phyloP scores from a whole-genome alignment of 805 yeast species.

The Barnettozyma sucrosica region DNA sequence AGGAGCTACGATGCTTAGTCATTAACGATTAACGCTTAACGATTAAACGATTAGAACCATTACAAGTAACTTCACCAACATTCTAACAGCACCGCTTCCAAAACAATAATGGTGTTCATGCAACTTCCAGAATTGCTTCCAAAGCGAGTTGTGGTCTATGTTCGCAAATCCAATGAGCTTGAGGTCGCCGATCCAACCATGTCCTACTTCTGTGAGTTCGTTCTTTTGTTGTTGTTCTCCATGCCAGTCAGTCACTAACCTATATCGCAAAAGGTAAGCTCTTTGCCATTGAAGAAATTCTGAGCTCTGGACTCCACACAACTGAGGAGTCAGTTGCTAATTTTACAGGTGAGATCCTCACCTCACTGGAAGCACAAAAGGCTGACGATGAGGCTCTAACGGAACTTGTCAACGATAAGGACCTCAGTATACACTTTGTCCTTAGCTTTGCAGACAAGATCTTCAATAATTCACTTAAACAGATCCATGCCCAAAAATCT shows the following conservation, averaged over 20 bases:
- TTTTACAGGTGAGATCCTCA: slow-evolving; percentile 58
- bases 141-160: slow-evolving; percentile 31
- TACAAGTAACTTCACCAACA: too few relatives aligned
- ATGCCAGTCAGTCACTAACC: background rate
- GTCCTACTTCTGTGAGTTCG: slow-evolving; percentile 64
- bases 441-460: slow-evolving; percentile 53
- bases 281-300: slow-evolving; percentile 68
- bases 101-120: background rate
- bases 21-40: too few relatives aligned
- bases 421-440: slow-evolving; percentile 49
- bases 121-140: slow-evolving; percentile 22
- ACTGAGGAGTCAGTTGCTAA: slow-evolving; percentile 47
- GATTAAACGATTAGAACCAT: too few relatives aligned
- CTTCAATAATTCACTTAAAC: slow-evolving; percentile 48
- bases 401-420: slow-evolving; percentile 53
- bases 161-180: slow-evolving; percentile 55
- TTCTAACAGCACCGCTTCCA: background rate
- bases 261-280: slow-evolving; percentile 26
- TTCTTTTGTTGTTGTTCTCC: background rate
- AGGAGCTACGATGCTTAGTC: background rate
- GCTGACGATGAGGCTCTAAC: slow-evolving; percentile 30
- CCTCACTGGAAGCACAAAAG: slow-evolving; percentile 60
- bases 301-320: slow-evolving; percentile 55
- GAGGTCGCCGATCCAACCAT: slow-evolving; percentile 55
- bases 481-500: slow-evolving; percentile 38